phyloP scores from a whole-genome alignment of 192 early-diverging fungal species.

The Dimargaris xerosporica region DNA sequence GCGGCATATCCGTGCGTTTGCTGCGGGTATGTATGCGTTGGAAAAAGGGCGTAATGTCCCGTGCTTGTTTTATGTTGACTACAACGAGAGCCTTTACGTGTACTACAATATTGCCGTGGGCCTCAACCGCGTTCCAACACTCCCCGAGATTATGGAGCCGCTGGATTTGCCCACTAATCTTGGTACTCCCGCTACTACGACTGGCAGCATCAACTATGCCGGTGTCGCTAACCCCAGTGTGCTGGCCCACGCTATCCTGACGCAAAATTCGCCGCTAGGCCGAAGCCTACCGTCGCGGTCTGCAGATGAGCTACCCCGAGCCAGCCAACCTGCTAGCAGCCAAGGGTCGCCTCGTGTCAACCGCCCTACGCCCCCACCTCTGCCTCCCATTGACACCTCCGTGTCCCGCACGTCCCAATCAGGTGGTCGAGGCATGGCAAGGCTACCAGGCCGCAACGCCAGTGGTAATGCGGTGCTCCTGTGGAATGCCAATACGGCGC shows the following conservation, averaged over 20 bases:
- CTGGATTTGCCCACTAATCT: too few species aligned
- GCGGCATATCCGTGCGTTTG: not conserved
- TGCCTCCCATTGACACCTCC: constrained; percentile 12
- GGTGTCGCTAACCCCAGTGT: too few species aligned
- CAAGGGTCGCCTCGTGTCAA: too few species aligned
- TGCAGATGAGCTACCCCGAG: not conserved
- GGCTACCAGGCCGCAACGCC: not conserved
- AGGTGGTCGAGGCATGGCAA: not conserved
- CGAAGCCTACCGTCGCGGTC: not conserved
- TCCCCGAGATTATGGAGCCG: not conserved
- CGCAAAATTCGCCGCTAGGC: not conserved
- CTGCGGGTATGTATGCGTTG: constrained; percentile 1
- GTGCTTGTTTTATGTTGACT: constrained; percentile 8
- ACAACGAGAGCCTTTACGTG: constrained; percentile 7
- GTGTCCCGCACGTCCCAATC: constrained; percentile 4
- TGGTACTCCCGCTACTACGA: too few species aligned
- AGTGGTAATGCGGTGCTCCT: not conserved
- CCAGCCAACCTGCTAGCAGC: not conserved
- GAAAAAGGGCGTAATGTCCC: constrained; percentile 1
- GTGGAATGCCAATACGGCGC: not conserved
- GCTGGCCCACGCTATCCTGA: constrained; percentile 9
- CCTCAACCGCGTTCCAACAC: not conserved
- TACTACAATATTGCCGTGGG: constrained; percentile 4
- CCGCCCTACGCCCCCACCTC: not conserved
- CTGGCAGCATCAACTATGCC: too few species aligned